phyloP scores from a whole-genome alignment of 208 protist genomes.

The Leishmania aethiopica region DNA sequence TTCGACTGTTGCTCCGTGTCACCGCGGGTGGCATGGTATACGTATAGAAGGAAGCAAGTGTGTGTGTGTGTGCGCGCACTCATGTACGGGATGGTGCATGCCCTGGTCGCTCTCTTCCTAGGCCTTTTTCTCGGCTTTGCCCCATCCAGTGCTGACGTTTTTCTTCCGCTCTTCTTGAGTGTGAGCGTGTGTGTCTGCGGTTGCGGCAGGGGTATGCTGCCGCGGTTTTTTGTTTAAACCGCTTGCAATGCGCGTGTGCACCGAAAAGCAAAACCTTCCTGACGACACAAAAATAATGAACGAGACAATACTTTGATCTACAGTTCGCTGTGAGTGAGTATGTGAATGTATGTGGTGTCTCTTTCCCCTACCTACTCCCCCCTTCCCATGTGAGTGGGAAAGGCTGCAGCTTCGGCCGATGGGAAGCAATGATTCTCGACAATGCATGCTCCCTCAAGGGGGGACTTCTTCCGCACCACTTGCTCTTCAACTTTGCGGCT shows the following conservation, averaged over 20 bases:
- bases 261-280: neutral
- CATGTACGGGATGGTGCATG: neutral
- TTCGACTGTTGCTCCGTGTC: neutral
- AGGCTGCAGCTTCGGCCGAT: neutral
- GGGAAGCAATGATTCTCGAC: neutral
- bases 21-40: neutral
- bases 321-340: neutral
- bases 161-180: constrained; percentile 6
- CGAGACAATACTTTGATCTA: neutral
- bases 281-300: neutral
- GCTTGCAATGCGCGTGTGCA: neutral
- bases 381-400: neutral
- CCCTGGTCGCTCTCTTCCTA: neutral
- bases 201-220: neutral
- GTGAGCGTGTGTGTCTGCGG: neutral
- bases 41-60: neutral
- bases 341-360: neutral
- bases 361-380: neutral
- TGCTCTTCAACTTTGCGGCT: neutral
- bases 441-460: neutral
- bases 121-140: neutral
- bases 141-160: neutral
- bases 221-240: neutral
- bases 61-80: neutral
- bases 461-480: neutral